A percentile compares a stretch with the other conserved stretches of the same genome.
Conservation (phyloP, 2,329 filamentous ascomycete species). For the Blastomyces percursus region DNA sequence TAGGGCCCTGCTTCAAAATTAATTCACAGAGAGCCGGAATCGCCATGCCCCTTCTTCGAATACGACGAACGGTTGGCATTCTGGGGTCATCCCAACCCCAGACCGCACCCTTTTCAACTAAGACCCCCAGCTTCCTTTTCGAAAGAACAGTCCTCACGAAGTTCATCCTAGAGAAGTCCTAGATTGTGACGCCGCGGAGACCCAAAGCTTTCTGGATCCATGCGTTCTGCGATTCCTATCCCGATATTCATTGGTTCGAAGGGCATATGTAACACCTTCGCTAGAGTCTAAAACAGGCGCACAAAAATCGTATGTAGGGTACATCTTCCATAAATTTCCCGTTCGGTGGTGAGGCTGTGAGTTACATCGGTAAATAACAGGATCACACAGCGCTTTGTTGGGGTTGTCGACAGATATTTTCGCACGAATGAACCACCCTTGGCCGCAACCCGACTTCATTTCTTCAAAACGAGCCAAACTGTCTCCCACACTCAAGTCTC, state of each 20-base stretch:
- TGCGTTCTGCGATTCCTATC: conserved; percentile 29
- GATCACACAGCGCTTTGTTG: conserved; percentile 83
- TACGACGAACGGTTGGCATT: conserved; percentile 29
- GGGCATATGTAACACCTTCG: conserved; percentile 48
- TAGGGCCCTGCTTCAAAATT: conserved; percentile 41
- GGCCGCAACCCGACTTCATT: conserved; percentile 69
- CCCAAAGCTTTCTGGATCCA: conserved; percentile 28
- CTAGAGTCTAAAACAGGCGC: conserved; percentile 47
- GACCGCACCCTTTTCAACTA: conserved; percentile 26
- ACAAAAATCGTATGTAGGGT: conserved; percentile 50
- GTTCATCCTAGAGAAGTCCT: conserved; percentile 31
- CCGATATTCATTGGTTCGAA: conserved; percentile 44
- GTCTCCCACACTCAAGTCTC: conserved; percentile 62
- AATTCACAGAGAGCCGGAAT: conserved; percentile 32
- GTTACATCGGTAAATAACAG: conserved; percentile 86
- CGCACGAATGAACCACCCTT: conserved; percentile 76
- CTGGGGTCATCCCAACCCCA: conserved; percentile 31
- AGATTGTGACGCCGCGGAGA: conserved; percentile 24
- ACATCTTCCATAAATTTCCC: conserved; percentile 46
- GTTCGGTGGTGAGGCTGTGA: conserved; percentile 47
- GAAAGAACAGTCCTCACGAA: conserved; percentile 30
- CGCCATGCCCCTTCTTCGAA: conserved; percentile 28
- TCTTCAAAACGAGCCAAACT: conserved; percentile 69
- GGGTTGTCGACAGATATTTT: conserved; percentile 76
- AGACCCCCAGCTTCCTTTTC: conserved; percentile 28